Evolutionary conservation across 164 flowering plant species (phyloP), one percentile per base, ranked within the genome.

Genomic region (Pachysandra terminalis): DNA sequence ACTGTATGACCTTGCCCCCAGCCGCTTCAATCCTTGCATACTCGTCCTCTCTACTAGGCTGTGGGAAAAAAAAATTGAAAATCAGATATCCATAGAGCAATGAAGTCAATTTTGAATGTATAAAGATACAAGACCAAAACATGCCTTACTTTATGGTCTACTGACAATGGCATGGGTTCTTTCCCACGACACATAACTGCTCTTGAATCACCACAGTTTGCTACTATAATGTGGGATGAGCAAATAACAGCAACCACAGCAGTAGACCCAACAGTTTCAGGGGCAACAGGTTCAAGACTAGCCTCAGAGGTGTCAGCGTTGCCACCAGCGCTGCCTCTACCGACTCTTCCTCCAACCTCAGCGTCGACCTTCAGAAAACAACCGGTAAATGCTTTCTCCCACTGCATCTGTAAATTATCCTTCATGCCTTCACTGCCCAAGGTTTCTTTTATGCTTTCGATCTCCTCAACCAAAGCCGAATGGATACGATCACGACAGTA

Each of bases 11-110:
- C 76, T 79, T 93, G 71, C 99, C 99, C 64, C 94, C 97, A 0
- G 88, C 86, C 63, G 85, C 90, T 78, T 96, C 99, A 45, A 96
- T 93, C 77, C 99, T 84, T 59, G 81, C 85, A 71, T 68, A 82
- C 65, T 96, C 99, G 64, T 92, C 98, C 71, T 96, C 89, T 74
- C 97, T 82, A 59, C 86, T 81, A 35, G 99, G 99, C 99, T 95
- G n/a, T n/a, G n/a, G 79, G 15, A 45, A 61, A 64, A 75, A 60
- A n/a, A 5, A 65, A 0, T 27, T n/a, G 35, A 32, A 54, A 14
- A 25, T 48, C 22, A 26, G 23, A 52, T 45, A 16, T 13, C 41
- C 12, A n/a, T 17, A 49, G 45, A 48, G 24, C 9, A 12, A 26
- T 21, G 56, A 26, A 14, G 14, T 57, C 22, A 9, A 59, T 32